Evolutionary conservation across 352 stramenopile genomes (phyloP), one percentile per base, ranked within the genome.

Genomic region (Blastocystis sp.): DNA sequence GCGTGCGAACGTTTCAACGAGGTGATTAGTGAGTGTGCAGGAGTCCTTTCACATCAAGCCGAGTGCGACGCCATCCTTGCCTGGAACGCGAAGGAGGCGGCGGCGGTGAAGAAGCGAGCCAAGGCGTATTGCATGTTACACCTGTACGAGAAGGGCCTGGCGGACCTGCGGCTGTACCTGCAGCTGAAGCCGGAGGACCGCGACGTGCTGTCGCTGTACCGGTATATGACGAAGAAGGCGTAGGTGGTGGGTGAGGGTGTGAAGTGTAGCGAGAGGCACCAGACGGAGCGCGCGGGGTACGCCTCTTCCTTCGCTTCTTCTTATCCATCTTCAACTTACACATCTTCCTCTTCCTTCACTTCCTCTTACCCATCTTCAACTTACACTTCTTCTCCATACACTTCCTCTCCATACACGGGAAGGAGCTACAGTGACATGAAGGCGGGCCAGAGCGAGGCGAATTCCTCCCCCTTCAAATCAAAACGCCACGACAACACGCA

Each of bases 101-200:
- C 34, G 28, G 64, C 64, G 56, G 1, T 84, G 17, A 28, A 67
- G 28, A 48, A 66, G 34, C 53, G 74, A 0, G 74, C n/a, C 0
- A 59, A 84, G 45, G 23, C 56, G 0, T 84, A 67, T 28, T 84
- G 74, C 19, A 21, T 59, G 28, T 21, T 84, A 7, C 38, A 64
- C 14, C 23, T 84, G 28, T 67, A 84, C 48, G 74, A 67, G 28
- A 45, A 84, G 74, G 74, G 74, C 38, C 48, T 84, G 45, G 14
- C 74, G n/a, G 74, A 84, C 45, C 28, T 84, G 1, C 52, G 48
- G 2, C 10, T 45, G 74, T 67, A 56, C 45, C 53, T 84, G 40
- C 21, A 11, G 1, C 2, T n/a, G 9, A 52, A 84, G 40, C 74
- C 74, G 5, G 34, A 64, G 21, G 19, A 62, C 48, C 34, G 38